A percentile compares a stretch with the other conserved stretches of the same genome.
Conservation (phyloP, 2,329 filamentous ascomycete species). For the Metarhizium rileyi region DNA sequence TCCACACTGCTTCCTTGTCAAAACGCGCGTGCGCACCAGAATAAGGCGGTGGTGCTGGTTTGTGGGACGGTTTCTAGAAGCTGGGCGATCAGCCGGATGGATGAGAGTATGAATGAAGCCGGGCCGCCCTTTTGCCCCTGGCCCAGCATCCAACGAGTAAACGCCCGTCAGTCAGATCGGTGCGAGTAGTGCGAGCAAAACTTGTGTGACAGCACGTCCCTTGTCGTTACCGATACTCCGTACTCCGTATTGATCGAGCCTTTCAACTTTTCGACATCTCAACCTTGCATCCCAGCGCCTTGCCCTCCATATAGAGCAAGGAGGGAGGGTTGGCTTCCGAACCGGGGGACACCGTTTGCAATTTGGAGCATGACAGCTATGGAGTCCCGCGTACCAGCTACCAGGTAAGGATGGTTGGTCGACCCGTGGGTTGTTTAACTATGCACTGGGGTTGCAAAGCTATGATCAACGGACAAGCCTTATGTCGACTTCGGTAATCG, state of each 20-base stretch:
- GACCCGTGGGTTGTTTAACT: neutral
- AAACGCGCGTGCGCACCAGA: neutral
- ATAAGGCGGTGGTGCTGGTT: neutral
- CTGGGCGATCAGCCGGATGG: neutral
- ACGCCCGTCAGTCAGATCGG: neutral
- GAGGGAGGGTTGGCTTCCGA: neutral
- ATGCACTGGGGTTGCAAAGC: neutral
- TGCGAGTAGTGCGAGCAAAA: too few species aligned
- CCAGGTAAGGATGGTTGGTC: neutral
- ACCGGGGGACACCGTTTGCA: neutral
- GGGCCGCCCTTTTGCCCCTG: neutral
- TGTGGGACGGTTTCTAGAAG: conserved; percentile 1
- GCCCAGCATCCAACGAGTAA: neutral
- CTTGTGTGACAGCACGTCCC: too few species aligned
- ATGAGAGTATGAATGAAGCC: neutral
- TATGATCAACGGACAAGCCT: neutral
- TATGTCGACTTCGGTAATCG: neutral
- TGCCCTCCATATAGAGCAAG: too few species aligned
- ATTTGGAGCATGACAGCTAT: too few species aligned
- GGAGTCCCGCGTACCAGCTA: neutral
- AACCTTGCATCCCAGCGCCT: neutral
- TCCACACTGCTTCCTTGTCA: neutral
- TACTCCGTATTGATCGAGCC: too few species aligned
- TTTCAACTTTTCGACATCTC: too few species aligned
- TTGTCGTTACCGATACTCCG: too few species aligned